A percentile compares a stretch with the other conserved stretches of the same genome.
Conservation (phyloP, 106 monocot genomes). For the Iris macrosiphon region DNA sequence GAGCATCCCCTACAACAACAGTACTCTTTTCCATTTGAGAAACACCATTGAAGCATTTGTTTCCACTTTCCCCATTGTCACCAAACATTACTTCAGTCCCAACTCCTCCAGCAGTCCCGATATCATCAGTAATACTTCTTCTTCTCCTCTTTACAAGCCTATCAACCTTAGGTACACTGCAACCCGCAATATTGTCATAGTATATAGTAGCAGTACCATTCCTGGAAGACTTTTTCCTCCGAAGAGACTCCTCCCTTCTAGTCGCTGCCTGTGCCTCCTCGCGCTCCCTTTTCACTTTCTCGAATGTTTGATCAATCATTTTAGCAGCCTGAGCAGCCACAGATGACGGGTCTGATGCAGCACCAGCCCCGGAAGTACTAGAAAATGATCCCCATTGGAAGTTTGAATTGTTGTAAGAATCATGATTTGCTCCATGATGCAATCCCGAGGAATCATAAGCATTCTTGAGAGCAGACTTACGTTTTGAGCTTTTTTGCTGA, state of each 20-base stretch:
- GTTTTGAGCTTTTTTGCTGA: constrained; percentile 3
- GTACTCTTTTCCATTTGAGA: background rate
- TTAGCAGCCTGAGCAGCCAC: constrained; percentile 22
- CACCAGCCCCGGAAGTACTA: constrained; percentile 20
- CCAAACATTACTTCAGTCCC: background rate
- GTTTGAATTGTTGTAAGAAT: constrained; percentile 11
- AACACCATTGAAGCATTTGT: background rate
- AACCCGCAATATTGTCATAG: constrained; percentile 5
- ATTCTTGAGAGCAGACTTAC: constrained; percentile 5
- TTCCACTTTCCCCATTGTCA: background rate
- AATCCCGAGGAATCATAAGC: constrained; percentile 3
- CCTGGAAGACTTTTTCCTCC: constrained; percentile 1
- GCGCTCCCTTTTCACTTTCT: constrained; percentile 36
- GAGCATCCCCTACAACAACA: background rate
- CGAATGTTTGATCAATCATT: constrained; percentile 35
- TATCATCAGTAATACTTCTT: constrained; percentile 12
- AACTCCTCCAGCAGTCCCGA: background rate
- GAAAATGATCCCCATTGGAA: constrained; percentile 36
- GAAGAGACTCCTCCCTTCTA: constrained; percentile 5
- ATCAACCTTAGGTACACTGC: constrained; percentile 5
- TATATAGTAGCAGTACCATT: constrained; percentile 3
- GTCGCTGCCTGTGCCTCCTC: constrained; percentile 29
- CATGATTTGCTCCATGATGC: constrained; percentile 5
- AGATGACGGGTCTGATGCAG: constrained; percentile 3
- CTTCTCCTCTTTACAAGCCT: constrained; percentile 24